Evolutionary conservation across 345 rosid species (phyloP).

Genomic region (Gossypium thurberi): DNA sequence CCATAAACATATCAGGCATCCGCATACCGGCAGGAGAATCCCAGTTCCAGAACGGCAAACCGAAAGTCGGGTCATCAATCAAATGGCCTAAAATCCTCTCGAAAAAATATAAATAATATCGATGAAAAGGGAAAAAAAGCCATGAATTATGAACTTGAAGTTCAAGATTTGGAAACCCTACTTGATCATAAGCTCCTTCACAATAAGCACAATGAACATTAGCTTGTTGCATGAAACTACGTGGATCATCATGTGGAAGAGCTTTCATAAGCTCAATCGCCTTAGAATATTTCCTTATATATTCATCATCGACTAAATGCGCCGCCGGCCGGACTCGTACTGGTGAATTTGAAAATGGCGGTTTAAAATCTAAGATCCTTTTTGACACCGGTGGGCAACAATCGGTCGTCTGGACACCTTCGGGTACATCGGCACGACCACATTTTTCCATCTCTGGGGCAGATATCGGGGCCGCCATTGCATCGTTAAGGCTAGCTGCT

Average conservation of each 20-base stretch:
- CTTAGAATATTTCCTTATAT: conserved; percentile 35
- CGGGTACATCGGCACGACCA: conserved; percentile 34
- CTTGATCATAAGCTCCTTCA: conserved; percentile 44
- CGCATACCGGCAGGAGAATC: conserved; percentile 49
- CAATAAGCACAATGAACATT: conserved; percentile 66
- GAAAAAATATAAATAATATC: conserved; percentile 43
- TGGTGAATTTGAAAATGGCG: conserved; percentile 17
- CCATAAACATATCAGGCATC: conserved; percentile 34
- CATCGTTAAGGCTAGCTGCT: conserved; percentile 24
- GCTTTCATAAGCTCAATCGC: conserved; percentile 53
- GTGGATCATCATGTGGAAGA: conserved; percentile 50
- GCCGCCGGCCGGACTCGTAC: conserved; percentile 43
- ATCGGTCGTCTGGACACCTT: conserved; percentile 19
- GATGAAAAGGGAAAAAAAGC: conserved; percentile 62
- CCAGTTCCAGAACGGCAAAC: conserved; percentile 64
- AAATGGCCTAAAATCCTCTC: conserved; percentile 50
- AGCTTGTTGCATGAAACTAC: conserved; percentile 52
- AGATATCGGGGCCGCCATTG: conserved; percentile 33
- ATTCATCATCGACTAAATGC: conserved; percentile 29
- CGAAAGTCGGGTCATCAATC: conserved; percentile 49
- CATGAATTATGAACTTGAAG: conserved; percentile 48
- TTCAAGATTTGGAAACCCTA: conserved; percentile 42
- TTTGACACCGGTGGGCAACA: conserved; percentile 49
- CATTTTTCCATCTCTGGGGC: conserved; percentile 39
- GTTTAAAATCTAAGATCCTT: conserved; percentile 36